phyloP scores from a whole-genome alignment of 2,329 filamentous ascomycete species.

The Colletotrichum lindemuthianum region DNA sequence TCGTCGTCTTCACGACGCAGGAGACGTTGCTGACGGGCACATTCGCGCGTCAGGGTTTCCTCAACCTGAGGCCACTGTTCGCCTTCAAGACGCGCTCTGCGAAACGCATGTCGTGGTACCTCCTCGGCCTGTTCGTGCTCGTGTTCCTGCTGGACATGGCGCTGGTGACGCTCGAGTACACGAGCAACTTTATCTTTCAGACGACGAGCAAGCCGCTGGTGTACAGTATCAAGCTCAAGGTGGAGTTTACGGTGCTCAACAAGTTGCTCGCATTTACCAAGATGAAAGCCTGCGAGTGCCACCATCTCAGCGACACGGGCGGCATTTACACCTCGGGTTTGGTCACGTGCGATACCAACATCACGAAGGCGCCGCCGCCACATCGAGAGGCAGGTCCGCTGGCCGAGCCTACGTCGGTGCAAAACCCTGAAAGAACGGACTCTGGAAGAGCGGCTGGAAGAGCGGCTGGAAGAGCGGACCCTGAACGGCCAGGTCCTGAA shows the following conservation, averaged over 20 bases:
- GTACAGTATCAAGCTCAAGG: conserved; percentile 43
- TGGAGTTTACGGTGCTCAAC: conserved; percentile 62
- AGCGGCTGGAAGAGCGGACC: too few species aligned
- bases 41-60: conserved; percentile 62
- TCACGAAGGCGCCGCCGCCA: neutral
- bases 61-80: conserved; percentile 26
- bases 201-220: conserved; percentile 35
- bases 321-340: neutral
- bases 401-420: conserved; percentile 1
- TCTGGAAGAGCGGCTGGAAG: too few species aligned
- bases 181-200: conserved; percentile 44
- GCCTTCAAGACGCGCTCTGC: conserved; percentile 50
- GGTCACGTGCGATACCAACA: conserved; percentile 10
- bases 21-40: conserved; percentile 63
- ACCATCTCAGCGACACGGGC: conserved; percentile 11
- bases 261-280: conserved; percentile 23
- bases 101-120: conserved; percentile 49
- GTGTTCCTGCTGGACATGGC: conserved; percentile 52
- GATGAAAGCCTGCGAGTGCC: conserved; percentile 30
- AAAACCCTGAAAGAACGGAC: too few species aligned
- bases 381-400: neutral
- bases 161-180: conserved; percentile 50
- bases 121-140: conserved; percentile 49
- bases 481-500: too few species aligned
- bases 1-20: conserved; percentile 65